Base-by-base conservation (phyloP, 371 early-diverging fungal species). In the Mortierella sp. region DNA sequence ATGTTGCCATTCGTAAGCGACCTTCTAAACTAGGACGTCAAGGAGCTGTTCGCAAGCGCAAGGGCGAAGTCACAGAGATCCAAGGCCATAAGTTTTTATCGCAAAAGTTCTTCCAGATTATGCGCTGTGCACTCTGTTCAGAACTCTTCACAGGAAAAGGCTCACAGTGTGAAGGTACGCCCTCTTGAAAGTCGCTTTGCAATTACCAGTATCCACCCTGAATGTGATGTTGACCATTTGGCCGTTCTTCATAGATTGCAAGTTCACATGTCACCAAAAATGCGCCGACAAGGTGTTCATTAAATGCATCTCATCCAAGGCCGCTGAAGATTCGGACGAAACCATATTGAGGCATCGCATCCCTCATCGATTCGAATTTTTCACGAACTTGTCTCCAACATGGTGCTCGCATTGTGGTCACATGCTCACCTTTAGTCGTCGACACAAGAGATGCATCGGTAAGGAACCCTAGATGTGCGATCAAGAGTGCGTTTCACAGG, bases 391-490 rank as follows among this genome's bases (percentile, higher is more conserved):
- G 54, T 89, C 89, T 28, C 90, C 93, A 28, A 87, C 86, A 76
- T 98, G 94, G 95, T 98, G 98, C 80, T 88, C 89, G 65, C 97
- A 98, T 74, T 98, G 98, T 83, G 97, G 98, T 21, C 87, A 89
- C 51, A 90, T 95, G 88, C 83, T 98, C 28, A 84, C 93, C 1
- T 79, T 95, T 17, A 93, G 94, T 19, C 83, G 87, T 34, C 81
- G 85, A 2, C 73, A 84, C 52, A 90, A 90, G 70, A 82, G 70
- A 51, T 92, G 92, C 60, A n/a, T n/a, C n/a, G n/a, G n/a, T n/a
- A n/a, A n/a, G n/a, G n/a, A n/a, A n/a, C n/a, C n/a, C n/a, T n/a
- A n/a, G n/a, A 46, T n/a, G n/a, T n/a, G n/a, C n/a, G n/a, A n/a
- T n/a, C n/a, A n/a, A n/a, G n/a, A n/a, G n/a, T n/a, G n/a, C n/a